Evolutionary conservation across 495 filamentous ascomycete genomes (phyloP), one percentile per base, ranked within the genome.

Genomic region (Talaromyces ruber): DNA sequence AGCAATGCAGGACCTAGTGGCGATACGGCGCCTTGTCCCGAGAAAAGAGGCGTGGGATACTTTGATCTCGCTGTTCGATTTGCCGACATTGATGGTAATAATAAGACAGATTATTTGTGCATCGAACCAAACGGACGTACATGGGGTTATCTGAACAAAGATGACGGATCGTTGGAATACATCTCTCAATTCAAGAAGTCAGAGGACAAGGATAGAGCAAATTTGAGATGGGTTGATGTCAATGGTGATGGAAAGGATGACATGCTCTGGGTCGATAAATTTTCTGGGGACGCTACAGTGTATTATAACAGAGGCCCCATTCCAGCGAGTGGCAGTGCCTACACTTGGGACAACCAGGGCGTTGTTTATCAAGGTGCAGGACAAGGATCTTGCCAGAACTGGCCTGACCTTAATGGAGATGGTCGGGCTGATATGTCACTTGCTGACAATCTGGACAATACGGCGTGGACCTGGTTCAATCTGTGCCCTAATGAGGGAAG

Each of bases 261-360:
- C 50, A 25, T 65, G 29, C 18, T 72, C 25, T 70, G 69, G 66
- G 51, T 72, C n/a, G 58, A 66, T 21, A 75, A 71, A 26, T 62
- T 62, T 14, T 45, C 9, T 47, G 62, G 62, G 25, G 39, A 51
- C 21, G 24, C 45, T 51, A 37, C 54, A 37, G 62, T 59, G 29
- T 63, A 28, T 22, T 58, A 50, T 21, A 59, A 63, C 6, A 25
- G 59, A 21, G 62, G 62, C 0, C 53, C 22, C 22, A 39, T 59
- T 22, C 57, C 55, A 7, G 39, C 25, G 8, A 18, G 18, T 22
- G 62, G 26, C 22, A 51, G 52, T 22, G 43, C 53, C 2, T 63
- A 39, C 24, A 63, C 45, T 22, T 63, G 62, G 62, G 37, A 52
- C n/a, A 6, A 29, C 9, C 39, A 53, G 37, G 54, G 56, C 37